A percentile compares a stretch with the other conserved stretches of the same genome.
phyloP scores from a whole-genome alignment of 2,329 filamentous ascomycete species.

The Coniochaeta ligniaria region DNA sequence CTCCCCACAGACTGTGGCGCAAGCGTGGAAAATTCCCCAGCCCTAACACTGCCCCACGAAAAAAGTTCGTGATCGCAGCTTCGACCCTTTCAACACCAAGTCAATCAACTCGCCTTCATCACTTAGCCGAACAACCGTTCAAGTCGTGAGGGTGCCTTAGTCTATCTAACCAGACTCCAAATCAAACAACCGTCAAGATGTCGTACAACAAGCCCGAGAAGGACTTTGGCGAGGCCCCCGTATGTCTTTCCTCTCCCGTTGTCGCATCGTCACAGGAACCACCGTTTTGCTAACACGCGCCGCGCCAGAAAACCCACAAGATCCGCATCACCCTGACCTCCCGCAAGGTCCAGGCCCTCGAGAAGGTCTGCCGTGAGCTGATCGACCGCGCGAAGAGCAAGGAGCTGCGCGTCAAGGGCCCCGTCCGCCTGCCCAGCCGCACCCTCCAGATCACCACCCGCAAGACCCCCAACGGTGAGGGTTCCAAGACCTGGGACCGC shows the following conservation, averaged over 20 bases:
- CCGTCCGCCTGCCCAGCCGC: constrained; percentile 80
- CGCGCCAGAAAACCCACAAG: constrained; percentile 5
- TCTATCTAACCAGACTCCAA: constrained; percentile 9
- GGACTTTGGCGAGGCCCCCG: constrained; percentile 82
- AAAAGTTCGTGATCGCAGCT: background rate
- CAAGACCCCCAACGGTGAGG: constrained; percentile 99
- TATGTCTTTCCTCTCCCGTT: constrained; percentile 33
- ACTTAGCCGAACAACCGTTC: constrained; percentile 75
- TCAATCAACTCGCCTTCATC: constrained; percentile 45
- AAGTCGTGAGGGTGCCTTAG: constrained; percentile 65
- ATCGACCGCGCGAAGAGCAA: constrained; percentile 98
- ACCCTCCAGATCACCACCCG: constrained; percentile 93
- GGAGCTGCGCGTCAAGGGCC: constrained; percentile 97
- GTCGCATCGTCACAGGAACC: too few relatives aligned
- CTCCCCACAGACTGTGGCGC: background rate
- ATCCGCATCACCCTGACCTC: constrained; percentile 40
- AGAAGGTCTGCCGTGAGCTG: constrained; percentile 97
- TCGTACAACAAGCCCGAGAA: constrained; percentile 95
- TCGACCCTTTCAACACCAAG: background rate
- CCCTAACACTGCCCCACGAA: background rate
- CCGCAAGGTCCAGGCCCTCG: constrained; percentile 89
- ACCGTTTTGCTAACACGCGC: background rate
- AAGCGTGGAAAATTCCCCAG: background rate
- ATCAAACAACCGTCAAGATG: constrained; percentile 50
- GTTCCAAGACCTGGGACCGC: constrained; percentile 99